Evolutionary conservation across 306 rosid genomes (phyloP).

Genomic region (Prunus salicina): DNA sequence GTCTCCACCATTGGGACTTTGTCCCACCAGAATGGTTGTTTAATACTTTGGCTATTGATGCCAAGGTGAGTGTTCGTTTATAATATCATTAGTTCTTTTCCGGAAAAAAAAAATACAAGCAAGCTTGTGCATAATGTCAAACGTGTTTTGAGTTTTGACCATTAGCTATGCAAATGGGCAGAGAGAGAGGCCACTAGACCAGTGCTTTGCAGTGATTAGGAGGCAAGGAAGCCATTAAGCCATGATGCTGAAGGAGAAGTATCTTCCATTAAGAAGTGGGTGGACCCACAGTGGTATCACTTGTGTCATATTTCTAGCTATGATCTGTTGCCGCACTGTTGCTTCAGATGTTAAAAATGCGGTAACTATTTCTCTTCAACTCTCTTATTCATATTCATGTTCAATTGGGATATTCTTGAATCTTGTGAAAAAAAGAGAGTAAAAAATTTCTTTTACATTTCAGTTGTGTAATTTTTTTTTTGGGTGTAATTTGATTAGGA

Average conservation of each 20-base stretch:
- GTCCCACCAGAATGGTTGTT: too few relatives aligned
- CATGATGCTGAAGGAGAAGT: neutral
- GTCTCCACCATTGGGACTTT: too few relatives aligned
- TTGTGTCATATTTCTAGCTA: too few relatives aligned
- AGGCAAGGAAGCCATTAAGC: neutral
- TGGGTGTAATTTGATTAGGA: conserved; percentile 35
- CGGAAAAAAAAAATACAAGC: too few relatives aligned
- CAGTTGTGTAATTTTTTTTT: neutral
- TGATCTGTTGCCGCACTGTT: neutral
- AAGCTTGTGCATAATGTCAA: too few relatives aligned
- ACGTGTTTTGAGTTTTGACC: neutral
- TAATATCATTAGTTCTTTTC: too few relatives aligned
- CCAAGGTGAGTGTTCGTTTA: too few relatives aligned
- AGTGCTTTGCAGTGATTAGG: too few relatives aligned
- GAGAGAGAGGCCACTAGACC: neutral
- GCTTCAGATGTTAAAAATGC: neutral
- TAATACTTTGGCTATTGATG: too few relatives aligned
- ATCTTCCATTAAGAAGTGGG: neutral
- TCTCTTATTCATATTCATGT: neutral
- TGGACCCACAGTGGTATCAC: neutral
- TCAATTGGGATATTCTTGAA: neutral
- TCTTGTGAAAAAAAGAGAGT: too few relatives aligned
- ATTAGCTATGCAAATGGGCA: neutral
- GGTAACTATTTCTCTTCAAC: neutral
- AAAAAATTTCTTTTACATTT: too few relatives aligned